A percentile compares a stretch with the other conserved stretches of the same genome.
These are phyloP conservation scores for Spinellus fusiger DNA, from an alignment of 192 early-diverging fungal genomes.

Conservation along the genomic window DNA sequence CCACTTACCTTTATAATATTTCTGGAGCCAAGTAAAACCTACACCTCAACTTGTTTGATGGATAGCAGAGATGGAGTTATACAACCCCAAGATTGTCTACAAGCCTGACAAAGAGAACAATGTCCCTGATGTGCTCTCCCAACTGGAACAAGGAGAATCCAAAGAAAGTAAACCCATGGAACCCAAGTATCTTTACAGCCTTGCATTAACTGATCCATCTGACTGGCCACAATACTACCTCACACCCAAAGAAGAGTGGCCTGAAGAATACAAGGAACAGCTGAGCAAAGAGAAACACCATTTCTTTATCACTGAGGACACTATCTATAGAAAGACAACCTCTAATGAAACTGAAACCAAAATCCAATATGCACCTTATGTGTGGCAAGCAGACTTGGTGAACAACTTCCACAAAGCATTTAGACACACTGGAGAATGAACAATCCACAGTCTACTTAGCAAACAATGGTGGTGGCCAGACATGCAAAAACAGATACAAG, in stretches of 20 bases:
- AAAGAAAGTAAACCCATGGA: not conserved
- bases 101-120: conserved; percentile 1
- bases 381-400: not conserved
- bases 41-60: not conserved
- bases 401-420: not conserved
- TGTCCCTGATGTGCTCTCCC: conserved; percentile 1
- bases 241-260: not conserved
- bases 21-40: not conserved
- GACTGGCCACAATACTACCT: conserved; percentile 8
- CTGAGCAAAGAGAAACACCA: not conserved
- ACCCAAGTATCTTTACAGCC: not conserved
- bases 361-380: not conserved
- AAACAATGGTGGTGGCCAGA: conserved; percentile 6
- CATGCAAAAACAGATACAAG: not conserved
- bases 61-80: conserved; percentile 1
- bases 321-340: not conserved
- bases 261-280: not conserved
- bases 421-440: not conserved
- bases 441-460: not conserved
- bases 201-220: not conserved
- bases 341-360: not conserved
- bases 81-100: not conserved
- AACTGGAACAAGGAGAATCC: not conserved
- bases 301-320: not conserved
- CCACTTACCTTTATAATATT: conserved; percentile 4